Conservation (phyloP, 768 basidiomycete genomes). For the Lactarius akahatsu region DNA sequence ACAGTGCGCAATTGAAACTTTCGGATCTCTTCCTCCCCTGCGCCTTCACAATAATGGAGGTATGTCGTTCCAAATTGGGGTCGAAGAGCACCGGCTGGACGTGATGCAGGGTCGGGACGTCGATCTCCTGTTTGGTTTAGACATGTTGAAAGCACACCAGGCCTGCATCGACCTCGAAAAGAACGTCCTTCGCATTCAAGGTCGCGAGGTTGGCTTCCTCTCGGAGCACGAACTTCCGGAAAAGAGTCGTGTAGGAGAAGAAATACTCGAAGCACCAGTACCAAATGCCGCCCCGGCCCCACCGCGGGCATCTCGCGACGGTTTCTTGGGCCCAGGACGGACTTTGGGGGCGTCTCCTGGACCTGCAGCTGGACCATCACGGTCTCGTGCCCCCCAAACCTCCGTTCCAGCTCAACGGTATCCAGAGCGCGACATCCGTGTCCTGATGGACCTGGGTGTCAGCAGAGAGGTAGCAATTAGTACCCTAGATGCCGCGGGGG, state of each 20-base stretch:
- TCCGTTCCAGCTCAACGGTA: constrained; percentile 32
- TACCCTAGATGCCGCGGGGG: constrained; percentile 73
- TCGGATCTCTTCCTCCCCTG: constrained; percentile 83
- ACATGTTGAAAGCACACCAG: constrained; percentile 98
- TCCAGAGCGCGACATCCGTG: constrained; percentile 61
- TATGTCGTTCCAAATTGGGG: constrained; percentile 34
- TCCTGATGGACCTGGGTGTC: constrained; percentile 76
- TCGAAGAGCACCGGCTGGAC: constrained; percentile 3
- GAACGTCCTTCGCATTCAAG: constrained; percentile 88
- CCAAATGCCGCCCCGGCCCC: not conserved
- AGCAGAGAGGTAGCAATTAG: constrained; percentile 74
- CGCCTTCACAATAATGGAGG: constrained; percentile 95
- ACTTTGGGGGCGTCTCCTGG: constrained; percentile 52
- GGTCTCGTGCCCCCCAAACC: constrained; percentile 27
- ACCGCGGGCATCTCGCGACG: not conserved
- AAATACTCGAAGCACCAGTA: constrained; percentile 31
- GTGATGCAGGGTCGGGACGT: constrained; percentile 73
- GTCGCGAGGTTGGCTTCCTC: constrained; percentile 83
- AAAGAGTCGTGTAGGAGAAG: constrained; percentile 55
- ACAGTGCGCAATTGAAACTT: constrained; percentile 89
- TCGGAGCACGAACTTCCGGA: constrained; percentile 93
- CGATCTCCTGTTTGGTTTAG: constrained; percentile 95
- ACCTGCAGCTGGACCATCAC: constrained; percentile 32
- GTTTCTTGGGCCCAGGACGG: constrained; percentile 70
- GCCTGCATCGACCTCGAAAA: constrained; percentile 93